Conservation (phyloP, 768 basidiomycete species). For the Trametes coccinea region DNA sequence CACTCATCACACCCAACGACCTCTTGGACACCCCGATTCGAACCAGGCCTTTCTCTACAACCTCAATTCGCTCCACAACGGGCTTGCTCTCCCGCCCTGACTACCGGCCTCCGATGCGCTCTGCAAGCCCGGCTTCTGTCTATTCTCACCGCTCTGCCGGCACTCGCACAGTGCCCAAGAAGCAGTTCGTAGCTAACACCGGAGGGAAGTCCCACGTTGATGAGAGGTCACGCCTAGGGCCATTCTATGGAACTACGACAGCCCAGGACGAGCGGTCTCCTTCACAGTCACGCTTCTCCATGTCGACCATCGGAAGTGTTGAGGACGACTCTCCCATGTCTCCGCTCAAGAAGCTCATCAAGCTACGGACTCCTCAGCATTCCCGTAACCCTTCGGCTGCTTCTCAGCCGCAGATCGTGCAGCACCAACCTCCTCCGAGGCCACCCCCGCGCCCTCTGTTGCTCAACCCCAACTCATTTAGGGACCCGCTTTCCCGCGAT, state of each 20-base stretch:
- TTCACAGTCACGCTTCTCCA: slow-evolving; percentile 7
- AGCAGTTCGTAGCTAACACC: slow-evolving; percentile 12
- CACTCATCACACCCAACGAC: slow-evolving; percentile 25
- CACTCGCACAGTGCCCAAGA: slow-evolving; percentile 8
- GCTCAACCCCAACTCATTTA: slow-evolving; percentile 21
- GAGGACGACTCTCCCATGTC: neutral
- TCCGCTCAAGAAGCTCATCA: neutral
- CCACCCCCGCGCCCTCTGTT: slow-evolving; percentile 5
- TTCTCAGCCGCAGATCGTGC: too few species aligned
- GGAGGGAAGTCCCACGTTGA: neutral
- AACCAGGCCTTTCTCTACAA: slow-evolving; percentile 7
- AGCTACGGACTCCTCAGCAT: neutral
- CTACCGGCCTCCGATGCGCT: neutral
- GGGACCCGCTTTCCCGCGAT: slow-evolving; percentile 20
- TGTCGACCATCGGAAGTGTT: slow-evolving; percentile 8
- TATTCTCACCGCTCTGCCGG: neutral
- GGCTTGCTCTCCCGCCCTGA: slow-evolving; percentile 12
- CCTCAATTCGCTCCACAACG: slow-evolving; percentile 21
- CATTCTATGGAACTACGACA: slow-evolving; percentile 12
- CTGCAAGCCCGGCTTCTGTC: slow-evolving; percentile 12
- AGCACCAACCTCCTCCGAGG: neutral
- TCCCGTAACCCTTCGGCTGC: neutral
- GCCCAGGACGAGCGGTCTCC: neutral
- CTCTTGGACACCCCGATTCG: slow-evolving; percentile 17
- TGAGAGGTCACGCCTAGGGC: neutral